These are phyloP conservation scores for Acanthamoeba divionensis DNA, from an alignment of 208 protist genomes.

Conservation along the genomic window DNA sequence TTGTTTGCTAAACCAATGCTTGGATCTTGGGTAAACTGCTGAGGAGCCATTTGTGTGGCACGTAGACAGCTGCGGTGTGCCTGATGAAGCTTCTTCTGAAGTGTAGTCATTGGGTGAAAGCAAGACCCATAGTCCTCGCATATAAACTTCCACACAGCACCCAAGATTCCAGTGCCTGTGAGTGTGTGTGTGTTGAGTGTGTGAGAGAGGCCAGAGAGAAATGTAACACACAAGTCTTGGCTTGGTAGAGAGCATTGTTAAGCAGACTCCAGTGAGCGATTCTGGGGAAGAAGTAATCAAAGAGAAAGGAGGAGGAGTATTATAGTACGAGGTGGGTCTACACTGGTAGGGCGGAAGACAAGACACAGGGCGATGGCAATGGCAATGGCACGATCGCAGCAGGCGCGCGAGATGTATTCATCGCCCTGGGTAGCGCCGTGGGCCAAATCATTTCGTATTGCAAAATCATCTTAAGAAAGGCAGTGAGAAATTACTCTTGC, in stretches of 20 bases:
- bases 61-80: too few species aligned
- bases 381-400: constrained; percentile 26
- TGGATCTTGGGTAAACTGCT: too few species aligned
- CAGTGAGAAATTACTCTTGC: not conserved
- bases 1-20: too few species aligned
- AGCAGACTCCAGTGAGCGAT: too few species aligned
- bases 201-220: not conserved
- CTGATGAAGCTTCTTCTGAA: not conserved
- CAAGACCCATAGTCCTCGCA: constrained; percentile 5
- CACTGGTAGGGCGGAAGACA: not conserved
- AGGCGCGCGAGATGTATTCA: constrained; percentile 2
- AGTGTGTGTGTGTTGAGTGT: not conserved
- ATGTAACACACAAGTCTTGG: too few species aligned
- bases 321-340: not conserved
- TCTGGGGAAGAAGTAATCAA: too few species aligned
- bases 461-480: not conserved
- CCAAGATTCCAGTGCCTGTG: not conserved
- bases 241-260: not conserved
- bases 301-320: too few species aligned
- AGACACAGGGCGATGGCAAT: constrained; percentile 7
- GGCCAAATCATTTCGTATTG: constrained; percentile 1
- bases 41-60: too few species aligned
- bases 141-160: not conserved
- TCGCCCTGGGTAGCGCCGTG: constrained; percentile 43
- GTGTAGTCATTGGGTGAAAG: constrained; percentile 10